phyloP scores from a whole-genome alignment of 441 rosid species.

The Viola pubescens region DNA sequence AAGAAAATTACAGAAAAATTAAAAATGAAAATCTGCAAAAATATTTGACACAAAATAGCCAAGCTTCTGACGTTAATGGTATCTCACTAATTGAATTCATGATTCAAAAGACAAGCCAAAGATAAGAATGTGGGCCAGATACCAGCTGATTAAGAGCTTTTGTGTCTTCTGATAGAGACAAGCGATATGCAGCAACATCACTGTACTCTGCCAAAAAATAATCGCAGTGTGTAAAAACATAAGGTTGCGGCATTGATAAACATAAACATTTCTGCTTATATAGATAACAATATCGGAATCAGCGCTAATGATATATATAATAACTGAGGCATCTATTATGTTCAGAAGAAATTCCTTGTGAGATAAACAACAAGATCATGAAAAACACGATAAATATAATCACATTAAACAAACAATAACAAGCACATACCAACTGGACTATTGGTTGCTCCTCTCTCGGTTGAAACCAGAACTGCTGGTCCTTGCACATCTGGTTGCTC shows the following conservation, averaged over 20 bases:
- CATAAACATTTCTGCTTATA: neutral
- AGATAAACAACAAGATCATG: too few relatives aligned
- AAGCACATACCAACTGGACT: conserved; percentile 72
- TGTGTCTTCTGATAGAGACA: conserved; percentile 95
- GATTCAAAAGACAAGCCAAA: conserved; percentile 13
- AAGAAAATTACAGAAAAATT: neutral
- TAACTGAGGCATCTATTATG: neutral
- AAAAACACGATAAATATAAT: neutral
- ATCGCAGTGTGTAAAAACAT: neutral
- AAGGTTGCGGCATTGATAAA: neutral
- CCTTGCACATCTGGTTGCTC: conserved; percentile 98
- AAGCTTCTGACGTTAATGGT: neutral
- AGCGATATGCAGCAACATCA: conserved; percentile 86
- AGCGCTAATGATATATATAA: neutral
- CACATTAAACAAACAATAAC: neutral
- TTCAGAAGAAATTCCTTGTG: neutral
- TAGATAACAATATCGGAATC: too few relatives aligned
- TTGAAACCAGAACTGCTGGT: conserved; percentile 69
- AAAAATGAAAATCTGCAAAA: neutral
- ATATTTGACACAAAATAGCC: neutral
- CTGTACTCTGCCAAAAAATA: conserved; percentile 51
- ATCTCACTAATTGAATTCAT: neutral
- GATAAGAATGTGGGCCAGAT: conserved; percentile 20
- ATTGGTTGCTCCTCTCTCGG: conserved; percentile 75
- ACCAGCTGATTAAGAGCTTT: conserved; percentile 98